Evolutionary conservation across 805 yeast species (phyloP).

Genomic region (Cyberlindnera mississippiensis): DNA sequence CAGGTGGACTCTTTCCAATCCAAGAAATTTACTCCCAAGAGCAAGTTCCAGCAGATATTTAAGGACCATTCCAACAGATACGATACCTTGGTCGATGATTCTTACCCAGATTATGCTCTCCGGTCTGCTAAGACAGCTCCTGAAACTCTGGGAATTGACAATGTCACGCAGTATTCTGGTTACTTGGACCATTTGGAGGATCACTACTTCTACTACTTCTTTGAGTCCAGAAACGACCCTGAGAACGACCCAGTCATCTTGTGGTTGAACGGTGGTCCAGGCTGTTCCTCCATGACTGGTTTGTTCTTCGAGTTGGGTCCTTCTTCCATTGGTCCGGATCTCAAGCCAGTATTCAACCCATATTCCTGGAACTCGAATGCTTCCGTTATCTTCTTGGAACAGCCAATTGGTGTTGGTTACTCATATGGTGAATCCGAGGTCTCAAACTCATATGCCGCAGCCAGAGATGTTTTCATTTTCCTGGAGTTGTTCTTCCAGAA

Average conservation of each 20-base stretch:
- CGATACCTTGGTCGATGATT: constrained; percentile 5
- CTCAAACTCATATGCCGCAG: constrained; percentile 74
- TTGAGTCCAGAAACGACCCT: constrained; percentile 89
- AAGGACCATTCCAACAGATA: constrained; percentile 4
- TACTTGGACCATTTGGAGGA: constrained; percentile 73
- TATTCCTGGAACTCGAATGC: constrained; percentile 92
- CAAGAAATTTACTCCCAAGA: constrained; percentile 18
- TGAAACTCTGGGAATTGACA: constrained; percentile 64
- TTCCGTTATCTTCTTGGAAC: constrained; percentile 85
- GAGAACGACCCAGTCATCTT: constrained; percentile 76
- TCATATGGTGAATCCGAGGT: constrained; percentile 69
- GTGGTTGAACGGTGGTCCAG: constrained; percentile 96
- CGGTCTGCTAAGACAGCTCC: constrained; percentile 30
- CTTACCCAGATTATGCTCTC: constrained; percentile 16
- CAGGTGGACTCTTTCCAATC: constrained; percentile 13
- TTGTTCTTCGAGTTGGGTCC: constrained; percentile 92
- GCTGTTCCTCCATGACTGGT: constrained; percentile 90
- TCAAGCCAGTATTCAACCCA: constrained; percentile 74
- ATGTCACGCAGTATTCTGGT: constrained; percentile 77
- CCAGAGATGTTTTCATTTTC: constrained; percentile 81
- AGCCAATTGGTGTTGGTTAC: constrained; percentile 91
- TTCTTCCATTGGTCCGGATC: constrained; percentile 58
- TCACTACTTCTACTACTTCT: constrained; percentile 86
- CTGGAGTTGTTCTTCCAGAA: constrained; percentile 77
- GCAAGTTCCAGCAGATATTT: constrained; percentile 10